Percentiles rank a stretch among this genome's conserved stretches.
Conservation (phyloP, 2,329 filamentous ascomycete genomes). For the Pseudogymnoascus verrucosus region DNA sequence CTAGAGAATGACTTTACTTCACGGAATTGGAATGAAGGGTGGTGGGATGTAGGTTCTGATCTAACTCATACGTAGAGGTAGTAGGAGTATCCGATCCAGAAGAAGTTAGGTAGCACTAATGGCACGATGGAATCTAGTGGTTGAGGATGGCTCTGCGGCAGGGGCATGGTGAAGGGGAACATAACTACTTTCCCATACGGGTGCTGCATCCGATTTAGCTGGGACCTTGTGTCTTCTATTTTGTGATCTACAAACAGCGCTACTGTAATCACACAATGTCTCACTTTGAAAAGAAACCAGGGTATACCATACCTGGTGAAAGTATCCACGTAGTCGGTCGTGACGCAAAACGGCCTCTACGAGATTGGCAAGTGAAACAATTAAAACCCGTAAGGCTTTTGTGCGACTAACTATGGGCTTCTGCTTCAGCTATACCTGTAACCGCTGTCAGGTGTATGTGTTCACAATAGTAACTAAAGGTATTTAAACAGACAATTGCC, state of each 20-base stretch:
- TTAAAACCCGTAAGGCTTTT: too few relatives aligned
- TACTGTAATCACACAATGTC: background rate
- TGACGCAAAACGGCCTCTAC: too few relatives aligned
- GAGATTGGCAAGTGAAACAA: too few relatives aligned
- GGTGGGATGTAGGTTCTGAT: background rate
- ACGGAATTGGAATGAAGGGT: conserved; percentile 3
- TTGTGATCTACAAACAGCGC: background rate
- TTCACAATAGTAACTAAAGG: too few relatives aligned
- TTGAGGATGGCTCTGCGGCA: too few relatives aligned
- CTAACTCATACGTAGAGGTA: background rate
- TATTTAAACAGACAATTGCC: background rate
- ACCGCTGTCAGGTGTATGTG: too few relatives aligned
- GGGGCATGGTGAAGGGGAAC: too few relatives aligned
- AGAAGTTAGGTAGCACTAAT: background rate
- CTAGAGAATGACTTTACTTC: background rate
- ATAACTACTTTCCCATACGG: too few relatives aligned
- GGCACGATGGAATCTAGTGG: background rate
- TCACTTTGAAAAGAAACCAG: background rate
- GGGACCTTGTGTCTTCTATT: background rate
- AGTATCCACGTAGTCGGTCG: too few relatives aligned
- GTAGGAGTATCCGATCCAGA: background rate
- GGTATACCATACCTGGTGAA: background rate
- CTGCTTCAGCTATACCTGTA: too few relatives aligned
- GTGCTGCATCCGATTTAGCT: background rate
- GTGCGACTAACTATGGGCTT: too few relatives aligned